These are phyloP conservation scores for Ensete glaucum DNA, from an alignment of 176 grass and related monocot species.

Conservation along the genomic window DNA sequence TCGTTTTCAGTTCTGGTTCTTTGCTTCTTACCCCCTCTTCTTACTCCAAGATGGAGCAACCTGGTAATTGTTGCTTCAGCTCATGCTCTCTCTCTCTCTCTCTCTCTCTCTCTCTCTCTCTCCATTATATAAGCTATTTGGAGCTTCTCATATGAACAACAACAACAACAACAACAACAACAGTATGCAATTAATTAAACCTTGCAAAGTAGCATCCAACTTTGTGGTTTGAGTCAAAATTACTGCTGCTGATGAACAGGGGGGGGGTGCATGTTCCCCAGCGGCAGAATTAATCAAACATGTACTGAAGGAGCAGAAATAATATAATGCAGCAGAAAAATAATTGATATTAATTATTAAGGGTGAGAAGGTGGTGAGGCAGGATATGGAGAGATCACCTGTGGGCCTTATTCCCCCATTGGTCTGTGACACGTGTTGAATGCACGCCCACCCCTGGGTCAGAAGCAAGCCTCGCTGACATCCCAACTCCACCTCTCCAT, in stretches of 20 bases:
- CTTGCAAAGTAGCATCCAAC: not conserved
- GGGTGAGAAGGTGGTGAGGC: constrained; percentile 9
- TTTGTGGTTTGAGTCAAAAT: not conserved
- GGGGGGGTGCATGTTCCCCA: too few relatives aligned
- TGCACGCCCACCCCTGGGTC: not conserved
- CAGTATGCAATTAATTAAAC: too few relatives aligned
- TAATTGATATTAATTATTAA: not conserved
- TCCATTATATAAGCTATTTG: too few relatives aligned
- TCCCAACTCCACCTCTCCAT: not conserved
- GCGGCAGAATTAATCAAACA: not conserved
- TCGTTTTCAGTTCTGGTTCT: too few relatives aligned
- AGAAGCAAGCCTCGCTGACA: not conserved
- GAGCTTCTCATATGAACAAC: too few relatives aligned
- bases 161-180: too few relatives aligned
- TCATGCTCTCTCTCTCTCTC: too few relatives aligned
- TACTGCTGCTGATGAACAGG: not conserved
- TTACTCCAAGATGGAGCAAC: too few relatives aligned
- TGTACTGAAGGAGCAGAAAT: not conserved
- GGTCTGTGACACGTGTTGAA: not conserved
- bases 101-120: too few relatives aligned
- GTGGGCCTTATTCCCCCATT: not conserved
- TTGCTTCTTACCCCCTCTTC: too few relatives aligned
- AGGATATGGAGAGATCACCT: constrained; percentile 8
- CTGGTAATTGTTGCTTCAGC: too few relatives aligned
- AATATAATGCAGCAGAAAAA: not conserved